These are phyloP conservation scores for Chenopodium suecicum DNA, from an alignment of 148 eudicot species.

Conservation along the genomic window DNA sequence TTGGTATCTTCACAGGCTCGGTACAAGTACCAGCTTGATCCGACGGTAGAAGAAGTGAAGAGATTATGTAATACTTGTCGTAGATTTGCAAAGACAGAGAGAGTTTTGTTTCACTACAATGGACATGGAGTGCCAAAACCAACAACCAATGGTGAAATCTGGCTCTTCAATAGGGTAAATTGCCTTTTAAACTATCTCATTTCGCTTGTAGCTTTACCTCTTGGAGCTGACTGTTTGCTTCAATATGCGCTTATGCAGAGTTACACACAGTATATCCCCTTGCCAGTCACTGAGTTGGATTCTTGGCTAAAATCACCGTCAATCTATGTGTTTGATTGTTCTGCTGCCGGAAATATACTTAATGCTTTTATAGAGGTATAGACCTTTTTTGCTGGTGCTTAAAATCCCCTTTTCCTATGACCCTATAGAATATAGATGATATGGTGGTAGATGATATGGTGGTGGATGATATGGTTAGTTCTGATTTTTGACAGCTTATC, in stretches of 20 bases:
- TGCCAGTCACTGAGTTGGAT: slow-evolving; percentile 86
- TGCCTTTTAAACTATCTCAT: neutral
- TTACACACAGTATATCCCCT: slow-evolving; percentile 88
- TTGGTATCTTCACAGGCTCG: slow-evolving; percentile 59
- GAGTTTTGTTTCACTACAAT: slow-evolving; percentile 96
- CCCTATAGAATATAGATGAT: neutral
- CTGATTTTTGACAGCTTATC: slow-evolving; percentile 55
- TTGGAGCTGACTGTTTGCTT: slow-evolving; percentile 9
- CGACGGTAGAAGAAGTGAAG: slow-evolving; percentile 91
- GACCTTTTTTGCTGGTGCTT: slow-evolving; percentile 10
- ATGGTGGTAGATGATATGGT: slow-evolving; percentile 12
- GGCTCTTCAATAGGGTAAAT: slow-evolving; percentile 94
- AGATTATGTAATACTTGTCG: slow-evolving; percentile 87
- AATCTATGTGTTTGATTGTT: slow-evolving; percentile 93
- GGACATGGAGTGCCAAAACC: slow-evolving; percentile 99
- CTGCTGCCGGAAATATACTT: slow-evolving; percentile 94
- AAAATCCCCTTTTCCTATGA: neutral
- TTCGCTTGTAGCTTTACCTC: neutral
- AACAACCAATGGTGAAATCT: slow-evolving; percentile 88
- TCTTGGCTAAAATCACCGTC: slow-evolving; percentile 95
- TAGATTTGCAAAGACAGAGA: slow-evolving; percentile 82
- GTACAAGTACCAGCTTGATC: slow-evolving; percentile 77
- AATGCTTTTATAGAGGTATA: slow-evolving; percentile 88
- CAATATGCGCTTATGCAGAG: slow-evolving; percentile 45
- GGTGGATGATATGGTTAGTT: slow-evolving; percentile 16